Evolutionary conservation across 495 filamentous ascomycete genomes (phyloP), one percentile per base, ranked within the genome.

Genomic region (Aspergillus saccharolyticus): DNA sequence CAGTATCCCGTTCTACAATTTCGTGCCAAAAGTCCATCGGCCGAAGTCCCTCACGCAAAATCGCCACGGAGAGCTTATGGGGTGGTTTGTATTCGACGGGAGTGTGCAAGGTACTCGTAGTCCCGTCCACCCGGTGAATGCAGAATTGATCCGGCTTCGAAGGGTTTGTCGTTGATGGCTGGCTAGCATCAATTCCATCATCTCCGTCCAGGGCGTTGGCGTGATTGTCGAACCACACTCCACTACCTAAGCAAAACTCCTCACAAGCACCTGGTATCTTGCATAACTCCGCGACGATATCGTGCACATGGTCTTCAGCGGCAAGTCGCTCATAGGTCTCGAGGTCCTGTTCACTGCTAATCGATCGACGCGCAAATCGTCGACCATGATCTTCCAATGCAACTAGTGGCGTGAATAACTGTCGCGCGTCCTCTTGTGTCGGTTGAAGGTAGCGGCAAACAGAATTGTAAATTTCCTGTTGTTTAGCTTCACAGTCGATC

Each of bases 11-110:
- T 43, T 53, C 17, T 19, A 69, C 59, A 4, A 71, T 46, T 17
- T 67, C 56, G 4, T 63, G 49, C 57, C 53, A 68, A 28, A 69
- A 64, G 15, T 66, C 57, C 52, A 67, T 69, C 17, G 62, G 64
- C 28, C 60, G 64, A 51, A 74, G 64, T 19, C 70, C 68, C 48
- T 46, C 58, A 16, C 64, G 66, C 16, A 74, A 56, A 55, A 57
- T 64, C 52, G 62, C 64, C 18, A 65, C 58, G 15, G 70, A 61
- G 1, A 74, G 61, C 57, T 76, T 76, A 54, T 74, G 68, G 44
- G 70, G 65, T 18, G 71, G 64, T 53, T 75, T 75, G 54, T 73
- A 72, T 52, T 73, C 66, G 22, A 74, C 66, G 1, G 66, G 66
- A 18, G 64, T 70, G 46, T 69, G 62, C 19, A 71, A 45, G 49